Base-by-base conservation (phyloP, 352 stramenopile species). In the Globisporangium camurandrum region DNA sequence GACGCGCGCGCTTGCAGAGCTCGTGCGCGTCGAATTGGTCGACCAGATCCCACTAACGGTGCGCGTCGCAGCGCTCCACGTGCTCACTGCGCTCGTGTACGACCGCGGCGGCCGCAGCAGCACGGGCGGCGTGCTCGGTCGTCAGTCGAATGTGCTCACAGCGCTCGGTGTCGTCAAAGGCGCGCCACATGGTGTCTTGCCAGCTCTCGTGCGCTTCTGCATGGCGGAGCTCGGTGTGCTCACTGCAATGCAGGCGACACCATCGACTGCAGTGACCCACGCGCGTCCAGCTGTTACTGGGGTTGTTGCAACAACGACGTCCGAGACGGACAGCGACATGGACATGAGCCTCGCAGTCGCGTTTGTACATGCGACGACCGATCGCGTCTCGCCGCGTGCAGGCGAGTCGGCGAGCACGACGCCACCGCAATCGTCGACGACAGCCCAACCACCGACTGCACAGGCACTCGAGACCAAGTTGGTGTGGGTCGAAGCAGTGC, bases 311-410 rank as follows among this genome's bases (percentile, higher is more conserved):
- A 28, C 51, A 36, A 30, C 27, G 5, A 26, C 46, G 4, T 49
- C 70, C 33, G 64, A 70, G 31, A 62, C 64, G 1, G 80, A 91
- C 51, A 76, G 60, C 34, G 84, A 94, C 54, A 93, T 94, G 81
- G 84, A 95, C 34, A 95, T 95, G 84, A 88, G 67, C 20, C 49
- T 95, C 8, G 84, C 84, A 17, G 78, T 95, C 30, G 84, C 84
- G 7, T 95, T 95, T 61, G 84, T 95, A 2, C 76, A 93, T 33
- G 84, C 83, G n/a, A 93, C 82, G 24, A 86, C 79, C 1, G 78
- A 89, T 59, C 65, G 80, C 19, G 22, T 88, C 20, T 81, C 77
- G 20, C 68, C 76, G 11, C 60, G 84, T 26, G 81, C 90, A 55
- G 78, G 71, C 0, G 64, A 89, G 53, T 57, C 87, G 8, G 48